phyloP scores from a whole-genome alignment of 345 rosid species.

The sweet orange (Citrus sinensis) region DNA sequence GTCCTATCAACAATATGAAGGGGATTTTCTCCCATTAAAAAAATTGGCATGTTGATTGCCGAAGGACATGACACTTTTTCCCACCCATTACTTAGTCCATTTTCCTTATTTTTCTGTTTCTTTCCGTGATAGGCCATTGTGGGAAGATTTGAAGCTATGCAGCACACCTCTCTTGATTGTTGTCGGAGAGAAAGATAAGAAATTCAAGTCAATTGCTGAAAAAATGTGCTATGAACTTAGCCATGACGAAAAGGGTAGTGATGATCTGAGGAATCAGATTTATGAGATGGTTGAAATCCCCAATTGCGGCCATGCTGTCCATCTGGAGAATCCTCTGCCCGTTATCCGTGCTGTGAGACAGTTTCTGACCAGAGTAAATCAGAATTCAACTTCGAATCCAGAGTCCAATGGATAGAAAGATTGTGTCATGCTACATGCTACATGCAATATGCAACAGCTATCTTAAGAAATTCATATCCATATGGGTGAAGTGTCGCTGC shows the following conservation, averaged over 20 bases:
- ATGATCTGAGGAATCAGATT: conserved; percentile 1
- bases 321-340: conserved; percentile 76
- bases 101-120: background rate
- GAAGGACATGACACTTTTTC: background rate
- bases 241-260: conserved; percentile 15
- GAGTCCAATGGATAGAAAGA: background rate
- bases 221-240: conserved; percentile 41
- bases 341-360: conserved; percentile 52
- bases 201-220: conserved; percentile 59
- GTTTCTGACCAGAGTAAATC: conserved; percentile 38
- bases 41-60: background rate
- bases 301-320: conserved; percentile 79
- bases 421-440: too few relatives aligned
- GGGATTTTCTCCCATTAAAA: background rate
- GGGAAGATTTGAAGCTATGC: conserved; percentile 75
- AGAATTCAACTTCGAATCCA: background rate
- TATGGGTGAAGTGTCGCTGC: background rate
- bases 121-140: conserved; percentile 55
- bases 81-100: background rate
- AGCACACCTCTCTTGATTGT: conserved; percentile 50
- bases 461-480: background rate
- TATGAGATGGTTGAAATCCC: conserved; percentile 54
- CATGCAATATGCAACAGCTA: too few relatives aligned
- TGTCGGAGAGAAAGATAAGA: conserved; percentile 65
- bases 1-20: background rate